These are phyloP conservation scores for Porcisia deanei DNA, from an alignment of 208 protist species.

Conservation along the genomic window DNA sequence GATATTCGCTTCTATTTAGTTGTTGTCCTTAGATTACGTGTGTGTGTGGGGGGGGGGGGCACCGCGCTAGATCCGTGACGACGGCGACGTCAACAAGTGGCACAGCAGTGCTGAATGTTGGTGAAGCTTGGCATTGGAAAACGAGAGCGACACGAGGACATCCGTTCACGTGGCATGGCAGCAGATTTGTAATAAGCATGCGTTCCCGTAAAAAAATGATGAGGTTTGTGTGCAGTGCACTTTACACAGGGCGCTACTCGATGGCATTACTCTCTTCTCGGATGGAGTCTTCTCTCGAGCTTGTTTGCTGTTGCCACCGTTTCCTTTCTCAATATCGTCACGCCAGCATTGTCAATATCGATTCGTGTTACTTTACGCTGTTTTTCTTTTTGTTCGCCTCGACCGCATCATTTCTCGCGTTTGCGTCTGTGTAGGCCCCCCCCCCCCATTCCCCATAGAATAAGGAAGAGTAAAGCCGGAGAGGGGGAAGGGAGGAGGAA, in stretches of 20 bases:
- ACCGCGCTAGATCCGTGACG: neutral
- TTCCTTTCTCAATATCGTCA: neutral
- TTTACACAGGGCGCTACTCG: neutral
- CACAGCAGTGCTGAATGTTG: neutral
- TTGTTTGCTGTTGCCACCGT: neutral
- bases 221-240: neutral
- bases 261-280: neutral
- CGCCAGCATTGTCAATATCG: neutral
- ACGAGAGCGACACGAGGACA: neutral
- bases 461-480: neutral
- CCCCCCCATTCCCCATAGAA: slow-evolving; percentile 1
- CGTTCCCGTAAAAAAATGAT: neutral
- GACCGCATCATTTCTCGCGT: slow-evolving; percentile 4
- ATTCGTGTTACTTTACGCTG: neutral
- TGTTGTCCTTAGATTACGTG: neutral
- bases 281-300: neutral
- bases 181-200: neutral
- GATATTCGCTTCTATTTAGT: slow-evolving; percentile 1
- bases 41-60: neutral
- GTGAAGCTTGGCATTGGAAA: neutral
- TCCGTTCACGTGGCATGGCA: neutral
- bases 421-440: neutral
- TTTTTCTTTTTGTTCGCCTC: slow-evolving; percentile 20
- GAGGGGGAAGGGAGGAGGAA: neutral
- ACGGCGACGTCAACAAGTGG: neutral